phyloP scores from a whole-genome alignment of 1,284 basidiomycete species.

The Cutaneotrichosporon dermatis region DNA sequence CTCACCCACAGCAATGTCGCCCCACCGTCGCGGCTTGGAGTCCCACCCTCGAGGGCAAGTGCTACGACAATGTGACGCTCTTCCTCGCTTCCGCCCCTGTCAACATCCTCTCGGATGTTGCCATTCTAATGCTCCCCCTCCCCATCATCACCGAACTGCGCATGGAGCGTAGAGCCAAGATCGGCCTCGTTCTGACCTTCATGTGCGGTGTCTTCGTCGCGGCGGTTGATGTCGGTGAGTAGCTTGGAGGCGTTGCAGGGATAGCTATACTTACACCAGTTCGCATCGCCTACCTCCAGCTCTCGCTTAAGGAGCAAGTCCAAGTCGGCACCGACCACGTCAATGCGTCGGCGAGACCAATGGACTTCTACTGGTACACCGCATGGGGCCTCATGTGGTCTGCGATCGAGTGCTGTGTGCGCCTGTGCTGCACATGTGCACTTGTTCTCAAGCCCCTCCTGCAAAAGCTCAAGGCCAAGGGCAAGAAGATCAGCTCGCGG shows the following conservation, averaged over 20 bases:
- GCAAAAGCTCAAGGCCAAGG: slow-evolving; percentile 21
- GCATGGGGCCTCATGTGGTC: slow-evolving; percentile 46
- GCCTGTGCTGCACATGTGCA: slow-evolving; percentile 43
- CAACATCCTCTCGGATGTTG: slow-evolving; percentile 47
- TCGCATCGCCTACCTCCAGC: slow-evolving; percentile 44
- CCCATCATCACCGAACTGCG: slow-evolving; percentile 46
- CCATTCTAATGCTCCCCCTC: slow-evolving; percentile 45
- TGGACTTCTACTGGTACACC: slow-evolving; percentile 40
- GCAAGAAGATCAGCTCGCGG: neutral
- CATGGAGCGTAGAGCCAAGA: slow-evolving; percentile 45
- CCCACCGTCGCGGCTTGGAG: slow-evolving; percentile 39
- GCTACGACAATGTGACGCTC: slow-evolving; percentile 42
- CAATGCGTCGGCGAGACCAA: slow-evolving; percentile 15
- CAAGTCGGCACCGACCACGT: slow-evolving; percentile 9
- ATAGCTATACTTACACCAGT: slow-evolving; percentile 14
- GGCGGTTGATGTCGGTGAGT: slow-evolving; percentile 40
- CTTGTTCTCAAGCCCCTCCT: slow-evolving; percentile 47
- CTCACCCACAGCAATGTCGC: slow-evolving; percentile 31
- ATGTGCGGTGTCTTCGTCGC: slow-evolving; percentile 46
- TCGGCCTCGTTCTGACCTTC: slow-evolving; percentile 45
- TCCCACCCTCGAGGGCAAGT: slow-evolving; percentile 22
- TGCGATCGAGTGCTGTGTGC: slow-evolving; percentile 43
- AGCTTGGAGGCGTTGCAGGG: too few relatives aligned
- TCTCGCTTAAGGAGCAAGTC: slow-evolving; percentile 31
- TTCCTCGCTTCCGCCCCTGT: slow-evolving; percentile 46